Percentiles rank a stretch among this genome's conserved stretches.
phyloP scores from a whole-genome alignment of 202 grass and related monocot species.

The Bolboschoenoplectus hybrid region DNA sequence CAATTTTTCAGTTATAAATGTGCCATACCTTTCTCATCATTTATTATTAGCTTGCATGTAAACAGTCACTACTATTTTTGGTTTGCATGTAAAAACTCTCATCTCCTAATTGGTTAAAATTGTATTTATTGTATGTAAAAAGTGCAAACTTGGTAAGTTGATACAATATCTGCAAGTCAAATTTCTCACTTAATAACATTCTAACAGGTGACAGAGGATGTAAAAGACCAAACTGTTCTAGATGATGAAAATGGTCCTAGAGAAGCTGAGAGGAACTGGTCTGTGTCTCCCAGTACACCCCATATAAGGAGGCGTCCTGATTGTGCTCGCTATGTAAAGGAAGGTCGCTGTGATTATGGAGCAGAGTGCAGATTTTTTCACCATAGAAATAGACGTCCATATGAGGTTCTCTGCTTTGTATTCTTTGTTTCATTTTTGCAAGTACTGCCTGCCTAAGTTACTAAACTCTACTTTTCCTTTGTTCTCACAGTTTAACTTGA shows the following conservation, averaged over 20 bases:
- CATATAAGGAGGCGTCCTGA: constrained; percentile 23
- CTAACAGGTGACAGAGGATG: constrained; percentile 22
- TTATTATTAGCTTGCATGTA: background rate
- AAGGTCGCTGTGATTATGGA: constrained; percentile 27
- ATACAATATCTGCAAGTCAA: background rate
- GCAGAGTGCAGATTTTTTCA: constrained; percentile 30
- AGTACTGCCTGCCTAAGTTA: background rate
- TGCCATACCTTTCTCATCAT: background rate
- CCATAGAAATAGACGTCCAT: constrained; percentile 21
- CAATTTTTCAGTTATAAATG: background rate
- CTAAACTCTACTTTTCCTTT: constrained; percentile 5
- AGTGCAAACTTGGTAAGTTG: background rate
- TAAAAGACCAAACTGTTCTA: background rate
- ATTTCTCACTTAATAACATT: background rate
- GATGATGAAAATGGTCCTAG: background rate
- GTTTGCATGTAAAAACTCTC: background rate
- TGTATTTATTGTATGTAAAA: background rate
- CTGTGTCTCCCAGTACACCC: background rate
- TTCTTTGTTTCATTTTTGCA: background rate
- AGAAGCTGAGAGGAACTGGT: constrained; percentile 1
- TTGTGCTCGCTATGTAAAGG: constrained; percentile 19
- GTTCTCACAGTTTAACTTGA: constrained; percentile 23
- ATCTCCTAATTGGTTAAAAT: background rate
- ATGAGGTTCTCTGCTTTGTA: background rate
- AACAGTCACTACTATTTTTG: constrained; percentile 29